A percentile compares a stretch with the other conserved stretches of the same genome.
Conservation (phyloP, 2,329 filamentous ascomycete species). For the Scopulariopsis brevicaulis region DNA sequence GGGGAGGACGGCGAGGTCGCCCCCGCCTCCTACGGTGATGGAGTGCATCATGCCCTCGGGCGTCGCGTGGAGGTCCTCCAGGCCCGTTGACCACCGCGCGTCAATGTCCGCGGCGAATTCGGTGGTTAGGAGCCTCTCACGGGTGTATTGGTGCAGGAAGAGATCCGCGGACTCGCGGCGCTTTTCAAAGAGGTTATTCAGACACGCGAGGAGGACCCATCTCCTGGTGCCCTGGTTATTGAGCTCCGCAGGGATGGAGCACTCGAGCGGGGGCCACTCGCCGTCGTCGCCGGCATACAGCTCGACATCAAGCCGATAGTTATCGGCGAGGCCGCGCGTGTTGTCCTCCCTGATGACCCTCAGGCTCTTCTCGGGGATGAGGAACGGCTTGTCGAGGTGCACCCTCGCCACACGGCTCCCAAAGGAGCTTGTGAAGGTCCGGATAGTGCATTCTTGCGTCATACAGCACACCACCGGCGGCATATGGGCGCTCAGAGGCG, state of each 20-base stretch:
- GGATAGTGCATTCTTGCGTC: conserved; percentile 41
- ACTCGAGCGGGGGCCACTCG: conserved; percentile 40
- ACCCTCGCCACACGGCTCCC: conserved; percentile 35
- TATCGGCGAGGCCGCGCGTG: conserved; percentile 33
- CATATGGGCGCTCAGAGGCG: conserved; percentile 13
- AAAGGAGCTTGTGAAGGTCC: conserved; percentile 33
- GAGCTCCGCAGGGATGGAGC: conserved; percentile 5
- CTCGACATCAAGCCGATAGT: conserved; percentile 39
- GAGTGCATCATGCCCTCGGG: conserved; percentile 29
- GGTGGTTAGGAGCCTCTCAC: conserved; percentile 15
- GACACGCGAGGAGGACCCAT: conserved; percentile 5
- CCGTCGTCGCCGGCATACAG: conserved; percentile 36
- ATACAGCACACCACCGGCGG: conserved; percentile 34
- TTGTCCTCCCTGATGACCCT: conserved; percentile 34
- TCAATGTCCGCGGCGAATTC: conserved; percentile 37
- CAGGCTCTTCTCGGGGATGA: conserved; percentile 39
- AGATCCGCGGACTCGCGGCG: not conserved
- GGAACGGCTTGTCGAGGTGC: conserved; percentile 35
- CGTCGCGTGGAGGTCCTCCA: conserved; percentile 10
- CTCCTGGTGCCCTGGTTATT: conserved; percentile 4
- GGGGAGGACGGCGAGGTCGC: conserved; percentile 7
- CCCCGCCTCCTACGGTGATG: conserved; percentile 20
- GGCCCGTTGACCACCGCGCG: conserved; percentile 30
- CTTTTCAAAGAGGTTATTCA: conserved; percentile 5
- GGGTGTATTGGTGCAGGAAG: conserved; percentile 5